Evolutionary conservation across 768 basidiomycete species (phyloP).

Genomic region (Cystobasidium ongulense): DNA sequence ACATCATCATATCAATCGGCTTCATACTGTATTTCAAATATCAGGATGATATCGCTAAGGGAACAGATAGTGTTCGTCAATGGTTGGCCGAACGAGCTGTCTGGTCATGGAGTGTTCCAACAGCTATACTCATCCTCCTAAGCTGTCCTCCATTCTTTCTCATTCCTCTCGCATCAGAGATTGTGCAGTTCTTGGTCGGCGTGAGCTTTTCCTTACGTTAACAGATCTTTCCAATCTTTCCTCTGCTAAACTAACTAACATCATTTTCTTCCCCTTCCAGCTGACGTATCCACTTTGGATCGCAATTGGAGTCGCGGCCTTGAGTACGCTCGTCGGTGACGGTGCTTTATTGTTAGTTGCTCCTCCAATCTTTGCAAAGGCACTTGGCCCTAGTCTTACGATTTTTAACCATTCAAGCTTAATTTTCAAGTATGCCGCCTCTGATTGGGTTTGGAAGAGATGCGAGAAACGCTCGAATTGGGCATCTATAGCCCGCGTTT

Average conservation of each 20-base stretch:
- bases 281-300: background rate
- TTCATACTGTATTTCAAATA: background rate
- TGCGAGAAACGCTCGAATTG: background rate
- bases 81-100: background rate
- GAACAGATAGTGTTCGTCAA: background rate
- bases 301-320: background rate
- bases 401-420: background rate
- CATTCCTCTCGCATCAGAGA: background rate
- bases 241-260: too few species aligned
- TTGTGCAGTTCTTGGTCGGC: background rate
- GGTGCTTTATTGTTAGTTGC: background rate
- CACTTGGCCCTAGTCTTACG: background rate
- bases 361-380: background rate
- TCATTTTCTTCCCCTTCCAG: background rate
- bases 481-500: background rate
- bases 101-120: constrained; percentile 24
- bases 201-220: too few species aligned
- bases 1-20: background rate
- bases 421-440: background rate
- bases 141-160: constrained; percentile 8
- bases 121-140: background rate
- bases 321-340: background rate
- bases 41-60: background rate
- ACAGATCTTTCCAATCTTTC: too few species aligned
- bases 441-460: background rate